phyloP scores from a whole-genome alignment of 2,329 filamentous ascomycete genomes.

The Botrytis deweyae region DNA sequence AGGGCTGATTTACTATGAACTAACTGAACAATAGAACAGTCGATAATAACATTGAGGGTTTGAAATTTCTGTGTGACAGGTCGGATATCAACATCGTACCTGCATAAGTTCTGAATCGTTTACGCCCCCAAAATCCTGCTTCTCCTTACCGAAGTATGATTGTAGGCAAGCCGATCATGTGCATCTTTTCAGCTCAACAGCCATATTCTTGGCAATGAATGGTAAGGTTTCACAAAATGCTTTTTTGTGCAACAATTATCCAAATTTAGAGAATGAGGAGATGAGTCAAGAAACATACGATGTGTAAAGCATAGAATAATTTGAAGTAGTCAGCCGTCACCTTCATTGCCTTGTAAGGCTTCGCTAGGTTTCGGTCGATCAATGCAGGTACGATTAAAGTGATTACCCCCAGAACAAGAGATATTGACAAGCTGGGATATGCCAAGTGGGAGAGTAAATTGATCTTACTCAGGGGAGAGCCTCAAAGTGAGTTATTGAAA shows the following conservation, averaged over 20 bases:
- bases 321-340: background rate
- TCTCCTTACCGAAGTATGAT: conserved; percentile 2
- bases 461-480: conserved; percentile 3
- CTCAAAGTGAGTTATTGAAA: background rate
- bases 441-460: conserved; percentile 7
- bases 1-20: background rate
- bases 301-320: background rate
- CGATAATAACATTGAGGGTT: background rate
- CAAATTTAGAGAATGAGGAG: conserved; percentile 16
- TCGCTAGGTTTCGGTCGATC: conserved; percentile 8
- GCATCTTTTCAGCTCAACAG: conserved; percentile 17
- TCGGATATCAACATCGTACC: conserved; percentile 18
- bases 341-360: background rate
- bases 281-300: background rate
- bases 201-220: conserved; percentile 18
- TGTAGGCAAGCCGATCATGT: conserved; percentile 8
- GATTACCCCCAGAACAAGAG: background rate
- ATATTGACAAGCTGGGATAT: background rate
- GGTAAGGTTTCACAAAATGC: background rate
- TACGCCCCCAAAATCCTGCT: conserved; percentile 5
- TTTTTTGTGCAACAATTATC: background rate
- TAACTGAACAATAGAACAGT: background rate
- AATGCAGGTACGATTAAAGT: conserved; percentile 8
- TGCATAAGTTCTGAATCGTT: conserved; percentile 14
- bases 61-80: conserved; percentile 2